Evolutionary conservation across 2,329 filamentous ascomycete genomes (phyloP).

Genomic region (Alternaria infectoria): DNA sequence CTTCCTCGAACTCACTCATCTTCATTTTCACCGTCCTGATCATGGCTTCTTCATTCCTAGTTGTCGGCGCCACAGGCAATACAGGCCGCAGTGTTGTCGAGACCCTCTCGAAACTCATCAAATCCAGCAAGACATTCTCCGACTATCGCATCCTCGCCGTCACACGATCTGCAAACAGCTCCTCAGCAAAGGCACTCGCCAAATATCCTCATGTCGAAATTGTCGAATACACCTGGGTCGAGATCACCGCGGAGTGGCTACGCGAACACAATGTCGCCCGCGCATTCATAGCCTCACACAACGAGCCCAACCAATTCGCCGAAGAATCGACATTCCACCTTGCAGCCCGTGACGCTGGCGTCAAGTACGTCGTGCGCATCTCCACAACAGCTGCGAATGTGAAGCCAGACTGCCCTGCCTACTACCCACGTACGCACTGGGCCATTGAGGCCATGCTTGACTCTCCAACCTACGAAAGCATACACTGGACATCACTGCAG

Average conservation of each 20-base stretch:
- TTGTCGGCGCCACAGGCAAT: conserved; percentile 26
- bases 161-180: conserved; percentile 15
- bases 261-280: conserved; percentile 9
- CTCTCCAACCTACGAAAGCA: neutral
- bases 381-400: conserved; percentile 22
- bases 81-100: conserved; percentile 16
- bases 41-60: conserved; percentile 16
- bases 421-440: conserved; percentile 25
- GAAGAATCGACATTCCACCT: conserved; percentile 25
- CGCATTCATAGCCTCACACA: conserved; percentile 27
- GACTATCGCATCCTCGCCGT: conserved; percentile 20
- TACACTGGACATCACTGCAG: conserved; percentile 21
- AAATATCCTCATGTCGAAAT: conserved; percentile 19
- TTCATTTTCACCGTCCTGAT: neutral
- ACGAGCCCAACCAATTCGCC: conserved; percentile 22
- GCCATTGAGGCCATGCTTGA: conserved; percentile 21
- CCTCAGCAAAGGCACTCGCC: conserved; percentile 14
- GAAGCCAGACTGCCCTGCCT: conserved; percentile 11
- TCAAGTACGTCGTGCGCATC: conserved; percentile 25
- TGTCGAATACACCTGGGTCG: conserved; percentile 15
- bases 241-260: conserved; percentile 22
- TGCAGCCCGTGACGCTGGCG: conserved; percentile 14
- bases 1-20: neutral
- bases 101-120: conserved; percentile 17
- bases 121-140: conserved; percentile 5